Base-by-base conservation (phyloP, 768 basidiomycete species). In the Astraeus odoratus region DNA sequence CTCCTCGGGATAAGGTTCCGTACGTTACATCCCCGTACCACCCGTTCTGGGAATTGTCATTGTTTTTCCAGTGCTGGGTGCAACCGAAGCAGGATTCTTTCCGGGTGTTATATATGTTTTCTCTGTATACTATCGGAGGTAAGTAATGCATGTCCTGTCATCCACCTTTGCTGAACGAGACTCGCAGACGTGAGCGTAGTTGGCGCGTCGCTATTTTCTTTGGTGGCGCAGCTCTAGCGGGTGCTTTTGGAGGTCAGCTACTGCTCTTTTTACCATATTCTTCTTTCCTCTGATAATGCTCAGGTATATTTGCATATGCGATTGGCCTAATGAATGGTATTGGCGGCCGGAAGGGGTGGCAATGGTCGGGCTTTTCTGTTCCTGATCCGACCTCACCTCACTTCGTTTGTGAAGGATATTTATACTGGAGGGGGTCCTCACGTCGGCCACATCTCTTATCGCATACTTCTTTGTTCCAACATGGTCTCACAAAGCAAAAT, bases 121-220 rank as follows among this genome's bases (percentile, higher is more conserved):
- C 53, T 78, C 77, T 5, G 71, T 79, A 7, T 82, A 77, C 54
- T 82, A 81, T 56, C 61, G 69, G 30, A 61, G 75, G 67, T 69
- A 49, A 39, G 52, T 42, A 23, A n/a, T 4, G 8, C 5, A 24
- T 7, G 8, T 15, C n/a, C n/a, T 48, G 18, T 29, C 8, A 35
- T 9, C 29, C 18, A 26, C 13, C 4, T 31, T 5, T 3, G n/a
- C 16, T 44, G 39, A 19, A 23, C 8, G 27, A 8, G 22, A 24
- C 29, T 12, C 33, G 15, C 44, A 79, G 81, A 33, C 70, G 67
- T 27, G 75, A 82, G 54, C 74, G 78, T 1, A 76, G 77, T 49
- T 75, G 73, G 69, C 70, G 82, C 40, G 76, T 82, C 5, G 76
- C 77, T 1, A 67, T 83, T 31, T 79, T 80, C 59, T 80, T 81